Base-by-base conservation (phyloP, 2,329 filamentous ascomycete species). In the Monosporascus sp. region DNA sequence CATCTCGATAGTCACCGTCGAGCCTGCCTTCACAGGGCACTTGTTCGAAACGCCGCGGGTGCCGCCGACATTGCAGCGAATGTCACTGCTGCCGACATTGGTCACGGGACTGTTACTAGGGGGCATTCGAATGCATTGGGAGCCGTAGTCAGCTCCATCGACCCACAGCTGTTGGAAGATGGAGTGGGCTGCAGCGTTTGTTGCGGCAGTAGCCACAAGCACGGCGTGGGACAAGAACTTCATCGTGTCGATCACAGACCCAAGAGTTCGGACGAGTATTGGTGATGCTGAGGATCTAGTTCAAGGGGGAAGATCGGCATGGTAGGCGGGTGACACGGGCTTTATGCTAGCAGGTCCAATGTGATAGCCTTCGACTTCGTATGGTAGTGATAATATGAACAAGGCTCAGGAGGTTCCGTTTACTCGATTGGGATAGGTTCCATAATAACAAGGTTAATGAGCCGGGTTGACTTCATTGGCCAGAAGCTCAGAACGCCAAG, bases 111-210 rank as follows among this genome's bases (percentile, higher is more conserved):
- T 77, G 67, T 83, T 85, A 62, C 66, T 76, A 0, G 63, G 46
- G 2, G 79, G 79, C 20, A 78, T 57, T 46, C 80, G 75, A 49
- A 75, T 74, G 60, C 79, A 82, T 59, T 74, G 70, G 2, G 65
- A 57, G 27, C 69, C 73, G 67, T 74, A 56, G 50, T 73, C 77
- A 24, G 72, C 69, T 5, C 73, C 76, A 53, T 78, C 72, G 11
- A 78, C 74, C 75, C 76, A 80, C n/a, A 79, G 67, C 27, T 75
- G 64, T 59, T 82, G 78, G 67, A 79, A 81, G 41, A 73, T 74
- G 49, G 79, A 74, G 57, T 82, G 80, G 37, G 69, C 74, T 38
- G 73, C 64, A 20, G 72, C 76, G 38, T 72, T 59, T 25, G 67
- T 64, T 22, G 70, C 71, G 41, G 70, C 66, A 24, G 74, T 57